Evolutionary conservation across 805 yeast genomes (phyloP), one percentile per base, ranked within the genome.

Genomic region (Jamesozyma rosinii): DNA sequence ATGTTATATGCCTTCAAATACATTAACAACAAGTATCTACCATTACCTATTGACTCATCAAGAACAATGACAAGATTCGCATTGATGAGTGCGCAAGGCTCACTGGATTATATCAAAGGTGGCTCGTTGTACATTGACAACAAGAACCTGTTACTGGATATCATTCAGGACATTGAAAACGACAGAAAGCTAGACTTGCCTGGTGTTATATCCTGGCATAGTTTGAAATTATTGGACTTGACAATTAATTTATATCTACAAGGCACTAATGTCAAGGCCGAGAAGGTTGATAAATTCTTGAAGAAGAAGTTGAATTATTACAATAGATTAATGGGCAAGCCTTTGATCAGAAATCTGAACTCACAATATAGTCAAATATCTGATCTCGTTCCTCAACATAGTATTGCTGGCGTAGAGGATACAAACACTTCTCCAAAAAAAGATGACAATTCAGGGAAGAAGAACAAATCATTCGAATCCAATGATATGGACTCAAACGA

Each of bases 81-180:
- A 0, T 65, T 83, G 26, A 53, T 82, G 38, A 82, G 81, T 22
- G 86, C 88, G 0, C 76, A 77, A 49, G 88, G 94, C 14, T 76
- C 87, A 0, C 66, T 88, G 44, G 95, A 87, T 49, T 86, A 84
- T 57, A 79, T 85, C 2, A 77, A 85, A 57, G 87, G 88, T 32
- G 95, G 95, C 0, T 79, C 90, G 1, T 63, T 87, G 43, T 79
- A 81, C 56, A 83, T 77, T 55, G 87, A 80, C 41, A 77, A 81
- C 56, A 81, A 77, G 50, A 69, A 63, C 29, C 64, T 83, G 38
- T 62, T 87, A 38, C 61, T 68, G 18, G 72, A 67, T 26, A 69
- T 78, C 2, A 61, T 81, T 2, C 63, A 67, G 19, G 75, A 72
- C 39, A 63, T 82, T 44, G 75, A 68, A 49, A 52, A 58, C 13